Base-by-base conservation (phyloP, 78 protist genomes). In the Dictyostelium purpureum region DNA sequence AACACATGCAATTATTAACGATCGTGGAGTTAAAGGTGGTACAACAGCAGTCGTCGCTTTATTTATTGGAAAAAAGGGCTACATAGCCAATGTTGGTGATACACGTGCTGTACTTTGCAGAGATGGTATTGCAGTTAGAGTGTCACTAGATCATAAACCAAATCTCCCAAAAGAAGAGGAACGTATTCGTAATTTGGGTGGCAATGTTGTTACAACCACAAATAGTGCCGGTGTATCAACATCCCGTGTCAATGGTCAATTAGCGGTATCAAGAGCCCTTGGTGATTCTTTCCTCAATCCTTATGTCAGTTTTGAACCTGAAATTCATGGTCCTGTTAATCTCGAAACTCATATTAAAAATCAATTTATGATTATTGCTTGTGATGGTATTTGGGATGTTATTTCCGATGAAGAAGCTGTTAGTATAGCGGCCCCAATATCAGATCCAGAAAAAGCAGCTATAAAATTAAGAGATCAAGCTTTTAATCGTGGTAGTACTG, bases 331-430 rank as follows among this genome's bases (percentile, higher is more conserved):
- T 45, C 90, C 88, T 16, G 73, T 95, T 35, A 78, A 88, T 59
- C n/a, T 90, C 10, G 96, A 80, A 24, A 70, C 66, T 33, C 87
- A 79, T 28, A 71, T 49, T 7, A 78, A 94, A 57, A 88, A 77
- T 66, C 93, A 89, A 40, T 78, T 95, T 63, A 81, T 95, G 88
- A 71, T 95, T 49, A 93, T 79, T 16, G 94, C 97, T 21, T 95
- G 97, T n/a, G 97, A 95, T 94, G 97, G 97, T 59, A 40, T 95
- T 67, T 95, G 96, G 96, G 97, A 95, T 95, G 90, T 94, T 0
- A 57, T 95, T 9, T 74, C 89, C 11, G 97, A 95, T 75, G 91
- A 93, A 59, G 96, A 95, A 45, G 97, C 97, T 9, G 87, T 95
- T 21, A 35, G 88, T 26, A 63, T 87, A 18, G 66, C 88, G 18